A percentile compares a stretch with the other conserved stretches of the same genome.
These are phyloP conservation scores for Naganishia liquefaciens DNA, from an alignment of 1,284 basidiomycete genomes.

Conservation along the genomic window DNA sequence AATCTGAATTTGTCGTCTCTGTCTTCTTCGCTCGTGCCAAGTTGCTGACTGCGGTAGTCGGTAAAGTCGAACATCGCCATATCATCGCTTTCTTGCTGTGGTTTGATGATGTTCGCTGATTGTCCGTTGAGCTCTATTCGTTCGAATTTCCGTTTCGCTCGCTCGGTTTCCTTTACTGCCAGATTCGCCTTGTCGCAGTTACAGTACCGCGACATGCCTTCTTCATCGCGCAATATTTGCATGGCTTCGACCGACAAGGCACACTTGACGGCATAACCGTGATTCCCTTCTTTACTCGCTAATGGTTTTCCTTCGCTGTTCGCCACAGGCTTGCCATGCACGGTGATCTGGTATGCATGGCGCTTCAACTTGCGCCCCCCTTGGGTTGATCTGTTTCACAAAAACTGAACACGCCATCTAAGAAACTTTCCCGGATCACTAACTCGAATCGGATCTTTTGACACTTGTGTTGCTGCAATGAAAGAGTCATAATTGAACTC, in stretches of 20 bases:
- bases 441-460: slow-evolving; percentile 30
- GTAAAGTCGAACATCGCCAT: too few relatives aligned
- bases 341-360: slow-evolving; percentile 15
- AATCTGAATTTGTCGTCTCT: slow-evolving; percentile 3
- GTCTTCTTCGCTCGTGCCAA: not conserved
- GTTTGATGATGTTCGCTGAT: not conserved
- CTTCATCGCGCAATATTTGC: slow-evolving; percentile 15
- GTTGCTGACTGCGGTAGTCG: too few relatives aligned
- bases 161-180: not conserved
- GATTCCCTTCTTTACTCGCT: not conserved
- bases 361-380: not conserved
- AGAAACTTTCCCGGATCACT: not conserved
- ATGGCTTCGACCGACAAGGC: slow-evolving; percentile 15
- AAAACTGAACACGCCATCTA: not conserved
- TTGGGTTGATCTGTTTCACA: not conserved
- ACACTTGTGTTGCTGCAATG: slow-evolving; percentile 30
- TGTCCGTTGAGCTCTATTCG: not conserved
- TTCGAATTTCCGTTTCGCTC: slow-evolving; percentile 3
- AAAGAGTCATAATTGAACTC: too few relatives aligned
- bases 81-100: not conserved
- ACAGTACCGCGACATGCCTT: slow-evolving; percentile 11
- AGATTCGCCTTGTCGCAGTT: slow-evolving; percentile 20
- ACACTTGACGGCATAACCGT: slow-evolving; percentile 29
- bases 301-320: not conserved
- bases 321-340: slow-evolving; percentile 17